Evolutionary conservation across 116 monocot species (phyloP), one percentile per base, ranked within the genome.

Genomic region (Posidonia oceanica): DNA sequence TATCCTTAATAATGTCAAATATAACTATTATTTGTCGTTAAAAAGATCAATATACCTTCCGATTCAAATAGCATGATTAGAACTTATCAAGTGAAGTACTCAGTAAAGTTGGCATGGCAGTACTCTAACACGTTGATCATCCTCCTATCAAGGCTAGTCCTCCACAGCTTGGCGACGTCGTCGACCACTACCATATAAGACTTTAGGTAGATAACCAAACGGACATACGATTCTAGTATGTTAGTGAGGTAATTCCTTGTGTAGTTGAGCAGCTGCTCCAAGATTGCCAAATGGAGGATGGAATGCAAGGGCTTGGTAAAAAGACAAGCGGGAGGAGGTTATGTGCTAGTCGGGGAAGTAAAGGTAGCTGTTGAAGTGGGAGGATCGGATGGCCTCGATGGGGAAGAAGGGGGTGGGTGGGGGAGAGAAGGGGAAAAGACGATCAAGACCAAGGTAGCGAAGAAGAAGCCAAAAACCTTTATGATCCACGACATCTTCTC

Each of bases 71-170:
- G 29, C 29, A 29, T 1, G 81, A 72, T 85, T 85, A 91, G 79
- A 91, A 91, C 17, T 75, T 71, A 2, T 52, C 67, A 39, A 39
- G 91, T 91, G 77, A 95, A 91, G 84, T 95, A 95, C 68, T 88
- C 86, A 66, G 84, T 91, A 79, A 95, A 95, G 69, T 95, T 91
- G 64, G 95, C 91, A 64, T 91, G 95, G 83, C 91, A 95, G 72
- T 95, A 95, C 77, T 95, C 95, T 5, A 84, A 86, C 63, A 86
- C 90, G 7, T 86, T 86, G 21, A 90, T 70, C 7, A 83, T 72
- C 3, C 77, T 67, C 2, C 69, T 58, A 4, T 72, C 70, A 10
- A 89, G 79, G 52, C 64, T 52, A 14, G 85, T 86, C 20, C 80
- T 69, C 89, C 89, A 90, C 10, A 90, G 77, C 81, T 86, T 84